Percentiles rank a stretch among this genome's conserved stretches.
phyloP scores from a whole-genome alignment of 345 rosid genomes.

The Gynandropsis gynandra region DNA sequence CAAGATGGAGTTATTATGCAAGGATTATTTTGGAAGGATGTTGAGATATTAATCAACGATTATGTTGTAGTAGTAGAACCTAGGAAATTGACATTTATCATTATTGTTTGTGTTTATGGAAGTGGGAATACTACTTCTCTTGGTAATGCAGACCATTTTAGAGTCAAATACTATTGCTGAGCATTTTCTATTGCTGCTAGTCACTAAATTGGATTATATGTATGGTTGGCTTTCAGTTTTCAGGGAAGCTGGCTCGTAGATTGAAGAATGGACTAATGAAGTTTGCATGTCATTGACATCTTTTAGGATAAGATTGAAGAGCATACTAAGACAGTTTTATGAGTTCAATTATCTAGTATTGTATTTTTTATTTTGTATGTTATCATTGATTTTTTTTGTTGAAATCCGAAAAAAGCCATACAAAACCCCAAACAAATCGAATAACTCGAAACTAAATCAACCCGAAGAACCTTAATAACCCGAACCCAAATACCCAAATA shows the following conservation, averaged over 20 bases:
- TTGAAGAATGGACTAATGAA: slow-evolving; percentile 78
- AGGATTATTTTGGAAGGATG: slow-evolving; percentile 92
- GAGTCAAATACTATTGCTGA: not conserved
- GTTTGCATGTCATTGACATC: slow-evolving; percentile 9
- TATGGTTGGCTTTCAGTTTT: slow-evolving; percentile 21
- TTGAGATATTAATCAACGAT: slow-evolving; percentile 48
- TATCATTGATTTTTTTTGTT: no score
- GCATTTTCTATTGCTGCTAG: not conserved
- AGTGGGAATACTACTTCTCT: slow-evolving; percentile 99
- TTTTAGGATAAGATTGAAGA: no score
- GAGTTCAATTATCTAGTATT: no score
- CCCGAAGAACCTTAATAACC: no score
- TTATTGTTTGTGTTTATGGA: slow-evolving; percentile 90
- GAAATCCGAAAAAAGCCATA: no score
- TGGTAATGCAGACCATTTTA: slow-evolving; percentile 41
- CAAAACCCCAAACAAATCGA: no score
- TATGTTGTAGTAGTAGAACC: slow-evolving; percentile 74
- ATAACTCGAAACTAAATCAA: no score
- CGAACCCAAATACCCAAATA: no score
- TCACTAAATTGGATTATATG: not conserved
- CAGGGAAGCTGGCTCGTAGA: slow-evolving; percentile 92
- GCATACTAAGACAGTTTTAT: no score
- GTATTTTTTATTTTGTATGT: no score
- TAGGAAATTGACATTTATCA: slow-evolving; percentile 64
- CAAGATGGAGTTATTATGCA: slow-evolving; percentile 83